Conservation (phyloP, 1,284 basidiomycete genomes). For the Phylloporus sp. region DNA sequence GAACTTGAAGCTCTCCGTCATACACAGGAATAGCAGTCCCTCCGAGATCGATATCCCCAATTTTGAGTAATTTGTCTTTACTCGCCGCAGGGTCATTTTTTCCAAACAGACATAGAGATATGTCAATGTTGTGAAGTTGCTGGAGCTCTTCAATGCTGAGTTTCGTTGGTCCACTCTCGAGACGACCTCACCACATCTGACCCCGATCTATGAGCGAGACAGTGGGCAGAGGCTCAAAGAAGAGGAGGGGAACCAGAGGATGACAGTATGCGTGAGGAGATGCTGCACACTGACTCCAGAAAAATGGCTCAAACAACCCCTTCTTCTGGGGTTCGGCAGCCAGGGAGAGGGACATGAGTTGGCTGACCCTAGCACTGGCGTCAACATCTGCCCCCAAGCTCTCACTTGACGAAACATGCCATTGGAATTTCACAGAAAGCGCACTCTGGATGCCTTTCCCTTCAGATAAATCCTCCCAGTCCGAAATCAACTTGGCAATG, state of each 20-base stretch:
- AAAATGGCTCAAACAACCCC: conserved; percentile 74
- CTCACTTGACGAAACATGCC: conserved; percentile 45
- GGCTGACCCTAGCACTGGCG: conserved; percentile 59
- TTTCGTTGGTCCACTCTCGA: conserved; percentile 57
- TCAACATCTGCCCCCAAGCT: conserved; percentile 14
- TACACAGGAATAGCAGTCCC: conserved; percentile 75
- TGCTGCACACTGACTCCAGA: conserved; percentile 59
- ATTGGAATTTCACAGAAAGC: conserved; percentile 61
- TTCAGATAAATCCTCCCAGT: conserved; percentile 55
- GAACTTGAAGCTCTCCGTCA: conserved; percentile 71
- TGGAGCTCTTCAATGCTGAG: conserved; percentile 59
- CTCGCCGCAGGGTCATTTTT: conserved; percentile 18
- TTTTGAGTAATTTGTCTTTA: conserved; percentile 35
- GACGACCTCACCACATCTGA: conserved; percentile 62
- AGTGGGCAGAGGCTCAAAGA: conserved; percentile 72
- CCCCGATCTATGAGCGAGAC: conserved; percentile 69
- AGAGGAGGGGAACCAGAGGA: conserved; percentile 68
- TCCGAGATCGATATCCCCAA: conserved; percentile 54
- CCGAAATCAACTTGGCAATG: conserved; percentile 50
- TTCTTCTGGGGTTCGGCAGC: conserved; percentile 72
- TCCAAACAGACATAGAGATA: conserved; percentile 26
- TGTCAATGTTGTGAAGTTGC: conserved; percentile 49
- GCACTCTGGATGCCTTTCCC: conserved; percentile 43
- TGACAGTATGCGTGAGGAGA: conserved; percentile 46
- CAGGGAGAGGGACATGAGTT: conserved; percentile 78